Base-by-base conservation (phyloP, 192 early-diverging fungal genomes). In the Podila verticillata region DNA sequence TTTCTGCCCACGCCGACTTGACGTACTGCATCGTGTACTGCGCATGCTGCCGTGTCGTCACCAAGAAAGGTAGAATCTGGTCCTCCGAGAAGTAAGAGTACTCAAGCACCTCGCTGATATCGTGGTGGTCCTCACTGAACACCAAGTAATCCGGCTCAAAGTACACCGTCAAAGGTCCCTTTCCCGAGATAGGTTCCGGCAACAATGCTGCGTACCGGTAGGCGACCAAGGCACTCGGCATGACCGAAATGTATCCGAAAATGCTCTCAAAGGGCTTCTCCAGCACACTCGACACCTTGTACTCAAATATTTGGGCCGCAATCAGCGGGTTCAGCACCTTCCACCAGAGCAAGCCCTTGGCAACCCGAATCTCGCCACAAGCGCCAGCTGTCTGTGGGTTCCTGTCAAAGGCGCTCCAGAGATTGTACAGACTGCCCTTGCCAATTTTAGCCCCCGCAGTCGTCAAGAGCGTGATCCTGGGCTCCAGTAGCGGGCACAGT, bases 201-300 rank as follows among this genome's bases (percentile, higher is more conserved):
- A 80, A 60, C 6, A 80, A 56, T 19, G 77, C 70, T 44, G 72
- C 65, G 47, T 80, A 80, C 13, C 77, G 77, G 32, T 80, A 80
- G 0, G 77, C 69, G 12, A 80, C 77, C 9, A 80, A 56, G 2
- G 77, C 77, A 4, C 77, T 60, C 3, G 77, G 77, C 77, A 80
- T 80, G n/a, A 80, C 77, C 2, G 77, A 80, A 1, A 80, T 80
- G n/a, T 72, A 80, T 8, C 77, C 77, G 36, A 80, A 80, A 36
- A 80, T 80, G 35, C 77, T 80, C 58, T 80, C 77, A 22, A 80
- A 80, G 35, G 77, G 77, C 48, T 80, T 80, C 56, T 80, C 77
- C 22, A 80, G 57, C 4, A 80, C 66, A 7, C 70, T 80, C 5
- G 77, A 80, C 13, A 80, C 70, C 57, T 80, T 80, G 65, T 80